These are phyloP conservation scores for Rubroboletus satanas DNA, from an alignment of 768 basidiomycete genomes.

Conservation along the genomic window DNA sequence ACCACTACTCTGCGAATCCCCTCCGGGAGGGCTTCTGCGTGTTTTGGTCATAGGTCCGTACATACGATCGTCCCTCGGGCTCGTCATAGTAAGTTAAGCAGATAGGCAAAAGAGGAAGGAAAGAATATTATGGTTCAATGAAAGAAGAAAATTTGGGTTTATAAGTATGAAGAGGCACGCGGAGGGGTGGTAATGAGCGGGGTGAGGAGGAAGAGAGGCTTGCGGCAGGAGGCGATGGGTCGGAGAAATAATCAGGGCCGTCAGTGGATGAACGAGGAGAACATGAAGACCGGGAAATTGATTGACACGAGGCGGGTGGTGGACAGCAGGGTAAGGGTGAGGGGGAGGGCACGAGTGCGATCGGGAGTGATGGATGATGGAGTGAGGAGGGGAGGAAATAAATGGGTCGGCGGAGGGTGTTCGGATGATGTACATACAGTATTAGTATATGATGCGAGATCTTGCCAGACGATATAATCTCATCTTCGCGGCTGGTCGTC, in stretches of 20 bases:
- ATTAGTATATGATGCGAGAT: slow-evolving; percentile 13
- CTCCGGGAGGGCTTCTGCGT: slow-evolving; percentile 62
- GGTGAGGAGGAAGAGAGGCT: slow-evolving; percentile 32
- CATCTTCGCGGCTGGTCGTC: slow-evolving; percentile 25
- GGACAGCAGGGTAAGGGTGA: slow-evolving; percentile 37
- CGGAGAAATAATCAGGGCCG: slow-evolving; percentile 40
- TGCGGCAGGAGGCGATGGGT: slow-evolving; percentile 39
- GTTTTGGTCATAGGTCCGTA: slow-evolving; percentile 60
- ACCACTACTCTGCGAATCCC: slow-evolving; percentile 54
- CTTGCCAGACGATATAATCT: slow-evolving; percentile 4
- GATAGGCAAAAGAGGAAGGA: slow-evolving; percentile 55
- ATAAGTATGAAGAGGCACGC: slow-evolving; percentile 43
- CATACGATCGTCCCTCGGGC: slow-evolving; percentile 68
- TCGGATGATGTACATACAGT: slow-evolving; percentile 20
- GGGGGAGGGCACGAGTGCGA: slow-evolving; percentile 32
- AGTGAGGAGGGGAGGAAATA: slow-evolving; percentile 11
- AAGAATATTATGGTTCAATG: slow-evolving; percentile 41
- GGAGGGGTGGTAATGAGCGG: slow-evolving; percentile 43
- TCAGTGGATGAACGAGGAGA: slow-evolving; percentile 40
- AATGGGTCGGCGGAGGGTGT: slow-evolving; percentile 28
- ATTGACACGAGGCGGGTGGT: slow-evolving; percentile 46
- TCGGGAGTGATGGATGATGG: slow-evolving; percentile 18
- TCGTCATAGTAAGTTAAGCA: slow-evolving; percentile 61
- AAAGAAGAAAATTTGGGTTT: slow-evolving; percentile 54
- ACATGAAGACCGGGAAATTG: slow-evolving; percentile 44